phyloP scores from a whole-genome alignment of 495 filamentous ascomycete genomes.

The Sordaria brevicollis region DNA sequence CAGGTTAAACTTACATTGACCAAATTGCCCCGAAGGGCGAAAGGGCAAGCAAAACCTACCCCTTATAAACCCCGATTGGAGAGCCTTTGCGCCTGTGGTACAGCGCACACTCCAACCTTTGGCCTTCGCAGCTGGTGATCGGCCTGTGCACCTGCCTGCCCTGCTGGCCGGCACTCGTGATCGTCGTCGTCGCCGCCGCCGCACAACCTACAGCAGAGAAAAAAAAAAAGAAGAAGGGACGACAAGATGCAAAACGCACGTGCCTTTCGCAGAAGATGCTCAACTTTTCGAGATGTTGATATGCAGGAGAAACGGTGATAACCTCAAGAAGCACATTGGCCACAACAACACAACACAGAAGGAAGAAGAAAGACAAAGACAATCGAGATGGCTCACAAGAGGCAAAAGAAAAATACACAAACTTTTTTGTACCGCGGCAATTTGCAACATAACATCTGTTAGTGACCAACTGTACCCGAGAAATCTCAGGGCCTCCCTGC shows the following conservation, averaged over 20 bases:
- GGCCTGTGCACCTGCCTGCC: neutral
- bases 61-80: neutral
- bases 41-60: neutral
- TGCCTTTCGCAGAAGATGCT: neutral
- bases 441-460: neutral
- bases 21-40: constrained; percentile 24
- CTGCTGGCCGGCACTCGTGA: neutral
- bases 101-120: neutral
- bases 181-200: too few species aligned
- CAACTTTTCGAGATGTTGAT: neutral
- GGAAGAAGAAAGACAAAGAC: neutral
- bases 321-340: neutral
- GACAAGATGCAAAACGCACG: neutral
- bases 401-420: neutral
- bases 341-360: neutral
- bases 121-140: neutral
- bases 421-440: neutral
- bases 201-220: neutral
- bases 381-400: neutral
- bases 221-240: neutral
- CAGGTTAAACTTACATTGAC: constrained; percentile 20
- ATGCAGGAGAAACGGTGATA: neutral
- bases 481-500: neutral
- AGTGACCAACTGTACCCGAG: neutral
- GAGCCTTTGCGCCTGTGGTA: neutral